These are phyloP conservation scores for Thalassiosira pacifica DNA, from an alignment of 352 stramenopile genomes.

Conservation along the genomic window DNA sequence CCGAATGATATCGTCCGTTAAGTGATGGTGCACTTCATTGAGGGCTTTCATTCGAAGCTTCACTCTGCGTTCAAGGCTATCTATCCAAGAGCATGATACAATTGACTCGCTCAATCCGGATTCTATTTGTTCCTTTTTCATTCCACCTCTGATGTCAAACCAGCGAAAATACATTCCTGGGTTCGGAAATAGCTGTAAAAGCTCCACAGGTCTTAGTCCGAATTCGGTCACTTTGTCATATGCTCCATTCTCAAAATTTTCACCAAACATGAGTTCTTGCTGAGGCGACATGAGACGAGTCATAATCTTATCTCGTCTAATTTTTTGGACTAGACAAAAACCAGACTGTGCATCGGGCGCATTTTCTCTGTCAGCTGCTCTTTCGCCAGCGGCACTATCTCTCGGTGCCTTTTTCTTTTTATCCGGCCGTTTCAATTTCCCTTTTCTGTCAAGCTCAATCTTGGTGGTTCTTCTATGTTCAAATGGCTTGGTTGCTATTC, in stretches of 20 bases:
- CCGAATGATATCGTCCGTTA: neutral
- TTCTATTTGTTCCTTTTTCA: neutral
- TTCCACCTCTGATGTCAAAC: conserved; percentile 32
- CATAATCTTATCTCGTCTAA: neutral
- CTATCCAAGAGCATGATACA: conserved; percentile 29
- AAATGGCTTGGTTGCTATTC: conserved; percentile 9
- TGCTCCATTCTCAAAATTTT: neutral
- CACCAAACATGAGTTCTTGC: conserved; percentile 1
- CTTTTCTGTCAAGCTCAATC: neutral
- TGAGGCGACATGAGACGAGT: neutral
- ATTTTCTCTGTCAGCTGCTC: neutral
- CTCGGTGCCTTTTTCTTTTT: too few species aligned
- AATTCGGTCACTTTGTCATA: conserved; percentile 36
- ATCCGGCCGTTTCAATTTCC: conserved; percentile 6
- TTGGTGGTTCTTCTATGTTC: conserved; percentile 13
- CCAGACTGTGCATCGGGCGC: neutral
- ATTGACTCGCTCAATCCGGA: neutral
- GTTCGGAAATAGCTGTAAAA: conserved; percentile 16
- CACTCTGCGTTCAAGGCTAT: conserved; percentile 26
- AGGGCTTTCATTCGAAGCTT: neutral
- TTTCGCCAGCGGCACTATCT: too few species aligned
- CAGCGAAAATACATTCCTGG: conserved; percentile 38
- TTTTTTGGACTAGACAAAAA: neutral
- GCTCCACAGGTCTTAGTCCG: conserved; percentile 27
- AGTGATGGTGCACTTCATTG: conserved; percentile 2